phyloP scores from a whole-genome alignment of 768 basidiomycete species.

The Lactarius quietus region DNA sequence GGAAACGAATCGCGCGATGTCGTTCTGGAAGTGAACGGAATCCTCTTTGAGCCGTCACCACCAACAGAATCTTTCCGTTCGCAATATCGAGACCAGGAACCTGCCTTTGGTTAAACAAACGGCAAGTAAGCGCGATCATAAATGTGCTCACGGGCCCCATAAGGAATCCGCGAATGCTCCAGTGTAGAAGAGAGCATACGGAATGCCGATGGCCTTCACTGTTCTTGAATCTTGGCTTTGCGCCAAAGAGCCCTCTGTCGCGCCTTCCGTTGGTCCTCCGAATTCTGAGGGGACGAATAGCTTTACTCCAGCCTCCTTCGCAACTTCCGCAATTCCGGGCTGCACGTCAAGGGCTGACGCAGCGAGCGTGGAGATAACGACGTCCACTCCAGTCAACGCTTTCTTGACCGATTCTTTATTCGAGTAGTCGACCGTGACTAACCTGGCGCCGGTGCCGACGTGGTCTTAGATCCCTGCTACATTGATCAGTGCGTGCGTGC shows the following conservation, averaged over 20 bases:
- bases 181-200: constrained; percentile 21
- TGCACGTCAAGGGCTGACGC: constrained; percentile 19
- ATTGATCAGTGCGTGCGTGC: not conserved
- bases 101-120: not conserved
- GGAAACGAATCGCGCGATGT: constrained; percentile 6
- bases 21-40: constrained; percentile 19
- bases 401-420: constrained; percentile 2
- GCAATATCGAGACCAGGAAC: not conserved
- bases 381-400: constrained; percentile 14
- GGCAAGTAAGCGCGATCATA: not conserved
- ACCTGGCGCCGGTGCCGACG: not conserved
- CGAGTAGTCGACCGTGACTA: constrained; percentile 15
- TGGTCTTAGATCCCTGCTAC: not conserved
- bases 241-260: constrained; percentile 3
- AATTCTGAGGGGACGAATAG: constrained; percentile 34
- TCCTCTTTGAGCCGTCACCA: constrained; percentile 15
- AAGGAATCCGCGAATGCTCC: constrained; percentile 17
- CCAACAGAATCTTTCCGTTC: not conserved
- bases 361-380: constrained; percentile 19
- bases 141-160: constrained; percentile 7
- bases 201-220: constrained; percentile 15
- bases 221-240: constrained; percentile 4
- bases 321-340: constrained; percentile 22
- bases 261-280: constrained; percentile 25
- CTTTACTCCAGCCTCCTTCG: constrained; percentile 29